These are phyloP conservation scores for Pseudofabraea citricarpa DNA, from an alignment of 2,329 filamentous ascomycete genomes.

Conservation along the genomic window DNA sequence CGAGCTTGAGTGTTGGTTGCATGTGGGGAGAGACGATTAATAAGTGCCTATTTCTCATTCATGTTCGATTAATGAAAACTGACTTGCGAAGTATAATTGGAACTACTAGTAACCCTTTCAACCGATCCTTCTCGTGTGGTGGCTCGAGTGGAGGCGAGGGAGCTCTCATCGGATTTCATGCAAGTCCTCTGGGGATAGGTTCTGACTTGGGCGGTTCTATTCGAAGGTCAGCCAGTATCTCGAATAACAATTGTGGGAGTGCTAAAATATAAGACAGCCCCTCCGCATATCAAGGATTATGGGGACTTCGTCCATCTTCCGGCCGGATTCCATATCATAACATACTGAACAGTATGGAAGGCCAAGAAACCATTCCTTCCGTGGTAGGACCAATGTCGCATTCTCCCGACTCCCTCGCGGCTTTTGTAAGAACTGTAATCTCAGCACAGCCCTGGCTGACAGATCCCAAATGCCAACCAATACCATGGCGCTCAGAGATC, in stretches of 20 bases:
- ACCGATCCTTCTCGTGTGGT: slow-evolving; percentile 50
- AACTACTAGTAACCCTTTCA: slow-evolving; percentile 48
- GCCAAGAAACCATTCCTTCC: slow-evolving; percentile 21
- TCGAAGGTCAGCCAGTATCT: background rate
- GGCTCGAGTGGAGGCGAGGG: slow-evolving; percentile 61
- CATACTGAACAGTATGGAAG: slow-evolving; percentile 32
- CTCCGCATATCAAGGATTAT: background rate
- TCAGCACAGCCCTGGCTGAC: slow-evolving; percentile 5
- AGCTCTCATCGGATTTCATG: slow-evolving; percentile 48
- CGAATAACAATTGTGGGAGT: background rate
- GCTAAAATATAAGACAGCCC: background rate
- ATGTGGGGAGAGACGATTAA: slow-evolving; percentile 26
- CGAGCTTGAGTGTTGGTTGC: slow-evolving; percentile 14
- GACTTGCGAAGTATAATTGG: background rate
- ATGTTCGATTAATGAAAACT: background rate
- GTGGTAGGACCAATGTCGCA: slow-evolving; percentile 30
- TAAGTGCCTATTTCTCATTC: slow-evolving; percentile 17
- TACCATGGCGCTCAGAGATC: slow-evolving; percentile 24
- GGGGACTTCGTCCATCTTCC: background rate
- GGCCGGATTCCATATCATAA: background rate
- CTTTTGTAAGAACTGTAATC: slow-evolving; percentile 9
- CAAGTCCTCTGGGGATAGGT: slow-evolving; percentile 50
- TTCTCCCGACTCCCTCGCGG: background rate
- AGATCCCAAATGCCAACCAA: slow-evolving; percentile 30
- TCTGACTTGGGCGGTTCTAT: slow-evolving; percentile 49